phyloP scores from a whole-genome alignment of 2,329 filamentous ascomycete species.

The Fusarium bulbicola region DNA sequence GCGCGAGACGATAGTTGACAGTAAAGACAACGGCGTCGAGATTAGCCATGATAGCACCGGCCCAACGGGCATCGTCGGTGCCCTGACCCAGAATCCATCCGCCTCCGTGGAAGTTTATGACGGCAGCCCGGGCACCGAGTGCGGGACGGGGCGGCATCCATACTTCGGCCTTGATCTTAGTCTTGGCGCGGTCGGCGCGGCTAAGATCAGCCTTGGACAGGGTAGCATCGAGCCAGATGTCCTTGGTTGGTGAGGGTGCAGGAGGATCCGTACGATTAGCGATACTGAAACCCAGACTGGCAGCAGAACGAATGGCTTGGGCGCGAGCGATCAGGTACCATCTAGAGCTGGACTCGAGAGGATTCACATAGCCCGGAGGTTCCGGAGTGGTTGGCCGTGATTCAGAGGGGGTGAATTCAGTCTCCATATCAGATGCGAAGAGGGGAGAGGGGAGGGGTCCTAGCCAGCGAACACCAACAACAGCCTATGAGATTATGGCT shows the following conservation, averaged over 20 bases:
- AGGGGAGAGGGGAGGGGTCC: constrained; percentile 14
- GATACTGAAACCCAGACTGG: constrained; percentile 54
- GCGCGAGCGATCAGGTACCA: constrained; percentile 56
- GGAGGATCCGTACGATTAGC: constrained; percentile 53
- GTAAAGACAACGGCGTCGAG: constrained; percentile 68
- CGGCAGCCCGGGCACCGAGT: constrained; percentile 56
- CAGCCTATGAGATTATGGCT: constrained; percentile 9
- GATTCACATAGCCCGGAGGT: constrained; percentile 54
- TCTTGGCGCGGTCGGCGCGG: constrained; percentile 46
- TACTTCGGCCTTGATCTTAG: constrained; percentile 57
- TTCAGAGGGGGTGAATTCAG: constrained; percentile 41
- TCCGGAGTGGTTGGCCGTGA: constrained; percentile 46
- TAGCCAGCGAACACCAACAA: constrained; percentile 1
- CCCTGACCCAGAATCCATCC: constrained; percentile 71
- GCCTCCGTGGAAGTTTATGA: constrained; percentile 75
- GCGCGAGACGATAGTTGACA: constrained; percentile 74
- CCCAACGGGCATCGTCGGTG: constrained; percentile 71
- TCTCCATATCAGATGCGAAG: constrained; percentile 37
- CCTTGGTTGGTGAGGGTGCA: constrained; percentile 50
- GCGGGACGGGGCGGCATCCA: constrained; percentile 51
- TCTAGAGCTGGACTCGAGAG: constrained; percentile 54
- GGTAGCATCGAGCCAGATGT: constrained; percentile 55
- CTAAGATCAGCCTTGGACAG: constrained; percentile 48
- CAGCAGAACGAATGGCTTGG: constrained; percentile 55
- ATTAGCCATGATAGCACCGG: constrained; percentile 59